Percentiles rank a stretch among this genome's conserved stretches.
These are phyloP conservation scores for Macrophomina phaseolina DNA, from an alignment of 2,329 filamentous ascomycete species.

Conservation along the genomic window DNA sequence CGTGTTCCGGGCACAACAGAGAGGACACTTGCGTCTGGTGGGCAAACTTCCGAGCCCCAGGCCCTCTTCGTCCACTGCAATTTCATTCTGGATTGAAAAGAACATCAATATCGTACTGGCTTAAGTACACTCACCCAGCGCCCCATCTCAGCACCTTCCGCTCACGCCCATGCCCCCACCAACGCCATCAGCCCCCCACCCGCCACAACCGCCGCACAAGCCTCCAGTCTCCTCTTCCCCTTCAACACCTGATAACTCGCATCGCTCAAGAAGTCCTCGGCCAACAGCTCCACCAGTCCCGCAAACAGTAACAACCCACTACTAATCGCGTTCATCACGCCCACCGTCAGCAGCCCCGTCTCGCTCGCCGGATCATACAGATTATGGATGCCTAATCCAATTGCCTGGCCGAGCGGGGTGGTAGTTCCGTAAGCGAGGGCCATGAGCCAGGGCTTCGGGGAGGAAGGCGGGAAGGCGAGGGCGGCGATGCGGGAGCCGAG, in stretches of 20 bases:
- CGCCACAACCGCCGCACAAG: conserved; percentile 65
- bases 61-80: too few species aligned
- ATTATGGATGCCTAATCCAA: conserved; percentile 56
- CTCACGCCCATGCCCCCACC: conserved; percentile 68
- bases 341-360: conserved; percentile 56
- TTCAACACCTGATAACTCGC: conserved; percentile 65
- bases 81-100: too few species aligned
- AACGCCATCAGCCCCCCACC: conserved; percentile 69
- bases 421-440: conserved; percentile 67
- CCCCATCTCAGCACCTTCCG: too few species aligned
- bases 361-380: conserved; percentile 57
- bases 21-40: too few species aligned
- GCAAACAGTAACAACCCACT: conserved; percentile 57
- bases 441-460: conserved; percentile 76
- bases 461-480: conserved; percentile 72
- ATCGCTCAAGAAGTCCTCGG: conserved; percentile 64
- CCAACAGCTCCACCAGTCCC: conserved; percentile 56
- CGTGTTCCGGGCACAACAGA: too few species aligned
- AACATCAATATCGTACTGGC: too few species aligned
- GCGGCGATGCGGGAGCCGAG: conserved; percentile 73
- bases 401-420: conserved; percentile 57
- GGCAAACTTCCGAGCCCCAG: too few species aligned
- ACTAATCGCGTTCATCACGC: conserved; percentile 57
- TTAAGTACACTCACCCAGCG: too few species aligned
- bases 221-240: conserved; percentile 64